Evolutionary conservation across 176 grass and related monocot genomes (phyloP).

Genomic region (Panicum miliaceum): DNA sequence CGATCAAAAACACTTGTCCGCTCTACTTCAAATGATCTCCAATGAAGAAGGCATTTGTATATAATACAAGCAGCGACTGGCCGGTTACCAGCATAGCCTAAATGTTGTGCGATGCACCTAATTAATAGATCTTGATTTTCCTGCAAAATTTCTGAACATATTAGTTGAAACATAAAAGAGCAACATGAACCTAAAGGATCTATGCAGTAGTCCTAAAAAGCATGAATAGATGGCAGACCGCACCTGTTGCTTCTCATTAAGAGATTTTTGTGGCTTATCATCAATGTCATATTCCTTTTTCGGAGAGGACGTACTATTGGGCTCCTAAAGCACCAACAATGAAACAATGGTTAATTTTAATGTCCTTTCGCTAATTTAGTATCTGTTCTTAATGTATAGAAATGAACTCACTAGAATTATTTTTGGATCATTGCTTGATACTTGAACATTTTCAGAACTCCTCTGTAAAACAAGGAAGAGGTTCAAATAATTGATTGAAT

Average conservation of each 20-base stretch:
- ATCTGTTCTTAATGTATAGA: slow-evolving; percentile 17
- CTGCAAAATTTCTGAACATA: slow-evolving; percentile 44
- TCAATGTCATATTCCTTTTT: slow-evolving; percentile 87
- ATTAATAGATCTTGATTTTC: slow-evolving; percentile 99
- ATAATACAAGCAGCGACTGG: slow-evolving; percentile 94
- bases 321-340: slow-evolving; percentile 59
- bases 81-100: slow-evolving; percentile 81
- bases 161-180: slow-evolving; percentile 37
- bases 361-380: slow-evolving; percentile 4
- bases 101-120: slow-evolving; percentile 91
- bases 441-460: slow-evolving; percentile 69
- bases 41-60: slow-evolving; percentile 99
- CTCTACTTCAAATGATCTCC: slow-evolving; percentile 99
- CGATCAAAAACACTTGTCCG: slow-evolving; percentile 99
- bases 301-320: slow-evolving; percentile 56
- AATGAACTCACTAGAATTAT: slow-evolving; percentile 54
- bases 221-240: slow-evolving; percentile 13
- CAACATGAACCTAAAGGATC: slow-evolving; percentile 13
- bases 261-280: slow-evolving; percentile 92
- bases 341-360: slow-evolving; percentile 25
- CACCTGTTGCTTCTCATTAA: slow-evolving; percentile 98
- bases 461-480: slow-evolving; percentile 67
- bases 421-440: slow-evolving; percentile 61
- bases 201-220: background rate
- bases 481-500: slow-evolving; percentile 36